These are phyloP conservation scores for Pyrenophora seminiperda DNA, from an alignment of 2,329 filamentous ascomycete genomes.

Conservation along the genomic window DNA sequence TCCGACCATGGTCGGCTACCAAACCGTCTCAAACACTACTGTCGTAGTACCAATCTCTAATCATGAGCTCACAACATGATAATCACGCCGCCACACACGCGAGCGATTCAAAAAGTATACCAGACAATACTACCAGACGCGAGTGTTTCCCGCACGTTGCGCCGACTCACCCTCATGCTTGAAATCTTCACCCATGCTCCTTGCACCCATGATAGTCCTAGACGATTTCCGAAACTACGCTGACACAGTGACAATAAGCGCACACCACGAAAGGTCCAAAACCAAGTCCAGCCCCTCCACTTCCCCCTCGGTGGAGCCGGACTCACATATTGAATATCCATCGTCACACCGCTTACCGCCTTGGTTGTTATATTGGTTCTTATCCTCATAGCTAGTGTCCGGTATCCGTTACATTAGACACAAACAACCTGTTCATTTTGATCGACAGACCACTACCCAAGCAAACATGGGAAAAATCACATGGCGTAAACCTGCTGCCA, in stretches of 20 bases:
- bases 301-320: background rate
- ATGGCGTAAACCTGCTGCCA: background rate
- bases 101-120: too few species aligned
- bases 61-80: background rate
- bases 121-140: too few species aligned
- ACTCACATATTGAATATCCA: conserved; percentile 14
- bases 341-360: conserved; percentile 17
- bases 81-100: background rate
- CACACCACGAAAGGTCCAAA: background rate
- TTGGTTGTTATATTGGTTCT: conserved; percentile 11
- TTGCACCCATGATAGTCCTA: too few species aligned
- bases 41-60: background rate
- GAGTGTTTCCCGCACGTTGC: too few species aligned
- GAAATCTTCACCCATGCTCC: too few species aligned
- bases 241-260: background rate
- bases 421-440: background rate
- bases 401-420: background rate
- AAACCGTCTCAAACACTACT: background rate
- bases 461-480: background rate
- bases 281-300: background rate
- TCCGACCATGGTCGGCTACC: conserved; percentile 9
- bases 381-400: background rate
- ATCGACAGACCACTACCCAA: background rate
- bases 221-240: too few species aligned
- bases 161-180: too few species aligned